Conservation (phyloP, 306 rosid species). For the Malus domestica region ASM211411v1 NC_041792.1:26650407-26650906, state of each 20-base stretch:
- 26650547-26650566: background rate
- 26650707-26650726: background rate
- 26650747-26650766: no score
- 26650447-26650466: background rate
- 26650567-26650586: background rate
- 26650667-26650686: background rate
- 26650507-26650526: background rate
- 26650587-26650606: background rate
- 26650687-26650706: background rate
- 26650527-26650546: constrained; percentile 6
- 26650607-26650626: background rate
- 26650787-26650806: no score
- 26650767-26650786: no score
- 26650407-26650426: constrained; percentile 10
- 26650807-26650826: no score
- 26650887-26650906: no score
- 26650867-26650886: no score
- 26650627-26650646: background rate
- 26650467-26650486: background rate
- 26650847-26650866: no score
- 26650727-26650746: background rate
- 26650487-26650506: constrained; percentile 9
- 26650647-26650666: background rate
- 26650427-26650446: background rate
- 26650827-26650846: no score